Evolutionary conservation across 371 early-diverging fungal species (phyloP).

Genomic region (Sporodiniella umbellata): DNA sequence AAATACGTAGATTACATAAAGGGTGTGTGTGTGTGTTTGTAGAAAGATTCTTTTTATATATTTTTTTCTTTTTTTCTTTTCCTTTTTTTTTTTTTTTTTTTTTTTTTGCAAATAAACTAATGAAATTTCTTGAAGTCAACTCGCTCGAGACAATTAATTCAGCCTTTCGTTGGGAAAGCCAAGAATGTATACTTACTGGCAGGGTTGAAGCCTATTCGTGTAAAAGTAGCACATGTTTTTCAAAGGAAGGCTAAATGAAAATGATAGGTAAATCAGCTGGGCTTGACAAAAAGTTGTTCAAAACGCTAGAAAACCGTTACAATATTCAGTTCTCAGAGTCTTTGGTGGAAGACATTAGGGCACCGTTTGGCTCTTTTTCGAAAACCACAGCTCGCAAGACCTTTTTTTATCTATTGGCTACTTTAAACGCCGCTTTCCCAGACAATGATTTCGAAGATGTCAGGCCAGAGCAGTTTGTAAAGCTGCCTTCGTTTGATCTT

Average conservation of each 20-base stretch:
- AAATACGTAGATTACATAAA: too few relatives aligned
- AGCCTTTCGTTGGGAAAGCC: constrained; percentile 56
- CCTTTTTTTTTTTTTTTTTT: background rate
- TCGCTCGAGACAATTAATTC: constrained; percentile 55
- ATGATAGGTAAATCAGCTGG: constrained; percentile 81
- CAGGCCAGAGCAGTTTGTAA: constrained; percentile 82
- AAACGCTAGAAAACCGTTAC: constrained; percentile 77
- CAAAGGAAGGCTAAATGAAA: background rate
- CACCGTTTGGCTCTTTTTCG: constrained; percentile 83
- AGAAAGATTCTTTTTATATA: too few relatives aligned
- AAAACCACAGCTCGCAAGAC: constrained; percentile 77
- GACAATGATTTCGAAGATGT: constrained; percentile 93
- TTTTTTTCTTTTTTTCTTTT: too few relatives aligned
- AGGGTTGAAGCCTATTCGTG: constrained; percentile 90
- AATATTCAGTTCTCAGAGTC: constrained; percentile 43
- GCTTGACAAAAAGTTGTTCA: constrained; percentile 86
- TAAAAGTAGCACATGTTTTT: constrained; percentile 49
- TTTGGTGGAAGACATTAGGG: constrained; percentile 57
- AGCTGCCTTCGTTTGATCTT: constrained; percentile 65
- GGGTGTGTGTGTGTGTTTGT: too few relatives aligned
- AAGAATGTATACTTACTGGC: constrained; percentile 63
- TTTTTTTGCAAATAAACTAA: constrained; percentile 26
- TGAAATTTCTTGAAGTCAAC: constrained; percentile 43
- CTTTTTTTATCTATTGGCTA: constrained; percentile 87
- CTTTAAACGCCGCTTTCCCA: constrained; percentile 90